These are phyloP conservation scores for Marasmius sp. DNA, from an alignment of 1,284 basidiomycete species.

Conservation along the genomic window DNA sequence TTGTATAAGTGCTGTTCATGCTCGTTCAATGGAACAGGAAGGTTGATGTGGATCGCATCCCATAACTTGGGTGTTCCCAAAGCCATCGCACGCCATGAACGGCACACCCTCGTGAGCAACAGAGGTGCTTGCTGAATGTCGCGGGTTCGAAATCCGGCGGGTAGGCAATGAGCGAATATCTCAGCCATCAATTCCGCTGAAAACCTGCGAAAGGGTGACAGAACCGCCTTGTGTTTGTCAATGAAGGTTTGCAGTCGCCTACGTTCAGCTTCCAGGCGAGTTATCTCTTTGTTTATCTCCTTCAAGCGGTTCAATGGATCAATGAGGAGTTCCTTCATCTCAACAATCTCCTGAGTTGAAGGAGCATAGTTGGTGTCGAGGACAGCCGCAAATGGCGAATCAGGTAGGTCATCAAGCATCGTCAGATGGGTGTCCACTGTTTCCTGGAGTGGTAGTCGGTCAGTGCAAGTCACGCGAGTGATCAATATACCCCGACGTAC, in stretches of 20 bases:
- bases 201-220: background rate
- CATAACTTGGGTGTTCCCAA: background rate
- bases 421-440: no score
- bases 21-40: background rate
- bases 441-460: no score
- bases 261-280: background rate
- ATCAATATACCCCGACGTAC: no score
- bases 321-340: background rate
- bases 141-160: background rate
- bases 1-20: background rate
- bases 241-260: background rate
- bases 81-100: background rate
- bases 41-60: background rate
- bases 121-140: background rate
- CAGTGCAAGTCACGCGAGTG: no score
- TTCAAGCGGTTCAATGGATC: background rate
- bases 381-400: background rate
- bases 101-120: background rate
- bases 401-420: background rate
- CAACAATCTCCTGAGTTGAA: background rate
- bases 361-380: background rate
- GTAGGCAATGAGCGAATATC: background rate
- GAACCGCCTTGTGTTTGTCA: background rate
- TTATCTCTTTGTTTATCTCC: background rate
- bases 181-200: background rate